Evolutionary conservation across 495 filamentous ascomycete species (phyloP).

Genomic region (Penicillium ucsense): DNA sequence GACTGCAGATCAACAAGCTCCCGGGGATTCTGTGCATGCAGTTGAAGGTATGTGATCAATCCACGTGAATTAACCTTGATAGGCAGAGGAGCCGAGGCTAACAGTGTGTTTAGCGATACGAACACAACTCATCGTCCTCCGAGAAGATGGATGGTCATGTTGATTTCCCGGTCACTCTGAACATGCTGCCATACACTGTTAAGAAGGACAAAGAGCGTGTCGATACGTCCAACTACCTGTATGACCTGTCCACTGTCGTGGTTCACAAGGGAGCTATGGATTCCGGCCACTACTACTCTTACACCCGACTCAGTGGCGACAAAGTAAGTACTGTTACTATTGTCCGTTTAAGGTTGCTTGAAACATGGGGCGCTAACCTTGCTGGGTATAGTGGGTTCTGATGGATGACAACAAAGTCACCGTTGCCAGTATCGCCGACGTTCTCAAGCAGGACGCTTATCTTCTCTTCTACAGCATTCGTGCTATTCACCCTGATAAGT

Average conservation of each 20-base stretch:
- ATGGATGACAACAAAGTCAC: conserved; percentile 92
- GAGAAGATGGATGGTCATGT: conserved; percentile 76
- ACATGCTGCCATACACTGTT: conserved; percentile 80
- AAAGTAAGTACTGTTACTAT: conserved; percentile 41
- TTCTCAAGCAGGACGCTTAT: conserved; percentile 74
- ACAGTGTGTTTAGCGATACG: conserved; percentile 52
- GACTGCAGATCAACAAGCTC: conserved; percentile 66
- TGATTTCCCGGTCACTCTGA: conserved; percentile 73
- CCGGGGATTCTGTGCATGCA: conserved; percentile 87
- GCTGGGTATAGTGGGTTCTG: conserved; percentile 59
- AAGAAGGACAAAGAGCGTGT: conserved; percentile 33
- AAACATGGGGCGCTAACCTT: conserved; percentile 5
- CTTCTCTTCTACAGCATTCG: conserved; percentile 77
- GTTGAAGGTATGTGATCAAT: conserved; percentile 54
- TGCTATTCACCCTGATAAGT: conserved; percentile 29
- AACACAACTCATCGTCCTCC: conserved; percentile 55
- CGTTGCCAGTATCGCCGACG: conserved; percentile 64
- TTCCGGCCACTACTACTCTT: conserved; percentile 83
- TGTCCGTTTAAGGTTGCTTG: not conserved
- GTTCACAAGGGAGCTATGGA: conserved; percentile 81
- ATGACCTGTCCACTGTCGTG: conserved; percentile 75
- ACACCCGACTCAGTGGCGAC: conserved; percentile 60
- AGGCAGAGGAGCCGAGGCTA: not conserved
- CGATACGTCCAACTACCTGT: conserved; percentile 50
- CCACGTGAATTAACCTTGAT: too few relatives aligned